A percentile compares a stretch with the other conserved stretches of the same genome.
These are phyloP conservation scores for Phoenix roebelenii DNA, from an alignment of 176 grass and related monocot genomes.

Conservation along the genomic window DNA sequence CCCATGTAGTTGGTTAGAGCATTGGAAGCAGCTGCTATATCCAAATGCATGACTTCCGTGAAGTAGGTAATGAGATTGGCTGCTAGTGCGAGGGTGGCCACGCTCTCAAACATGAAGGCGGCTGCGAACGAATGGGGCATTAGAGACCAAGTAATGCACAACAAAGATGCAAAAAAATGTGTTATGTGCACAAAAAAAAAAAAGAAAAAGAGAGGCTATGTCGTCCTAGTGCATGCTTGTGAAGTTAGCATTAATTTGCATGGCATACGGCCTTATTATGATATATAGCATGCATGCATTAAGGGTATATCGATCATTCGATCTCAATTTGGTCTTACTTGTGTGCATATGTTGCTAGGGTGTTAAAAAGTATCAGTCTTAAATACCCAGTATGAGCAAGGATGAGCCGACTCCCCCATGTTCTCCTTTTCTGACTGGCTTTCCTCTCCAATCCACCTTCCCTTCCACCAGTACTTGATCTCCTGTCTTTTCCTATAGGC, in stretches of 20 bases:
- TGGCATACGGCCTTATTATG: too few relatives aligned
- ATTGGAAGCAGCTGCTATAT: constrained; percentile 26
- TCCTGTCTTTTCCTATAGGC: background rate
- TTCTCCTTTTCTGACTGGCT: constrained; percentile 30
- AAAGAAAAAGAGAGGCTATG: background rate
- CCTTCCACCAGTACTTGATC: constrained; percentile 26
- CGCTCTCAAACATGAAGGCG: constrained; percentile 39
- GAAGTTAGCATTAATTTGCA: too few relatives aligned
- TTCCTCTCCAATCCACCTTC: constrained; percentile 48
- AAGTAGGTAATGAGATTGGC: constrained; percentile 59
- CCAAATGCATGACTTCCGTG: constrained; percentile 32
- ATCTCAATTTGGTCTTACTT: too few relatives aligned
- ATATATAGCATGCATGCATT: too few relatives aligned
- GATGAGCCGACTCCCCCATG: constrained; percentile 40
- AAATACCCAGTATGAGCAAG: constrained; percentile 37
- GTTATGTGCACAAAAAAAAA: background rate
- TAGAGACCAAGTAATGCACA: too few relatives aligned
- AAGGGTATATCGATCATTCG: too few relatives aligned
- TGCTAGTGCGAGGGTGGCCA: constrained; percentile 34
- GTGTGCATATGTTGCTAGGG: too few relatives aligned
- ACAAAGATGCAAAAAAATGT: too few relatives aligned
- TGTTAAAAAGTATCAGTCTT: background rate
- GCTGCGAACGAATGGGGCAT: constrained; percentile 11
- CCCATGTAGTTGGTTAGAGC: constrained; percentile 62
- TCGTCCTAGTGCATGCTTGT: too few relatives aligned